Percentiles rank a stretch among this genome's conserved stretches.
These are phyloP conservation scores for Tuber umbilicatum DNA, from an alignment of 495 filamentous ascomycete species.

Conservation along the genomic window DNA sequence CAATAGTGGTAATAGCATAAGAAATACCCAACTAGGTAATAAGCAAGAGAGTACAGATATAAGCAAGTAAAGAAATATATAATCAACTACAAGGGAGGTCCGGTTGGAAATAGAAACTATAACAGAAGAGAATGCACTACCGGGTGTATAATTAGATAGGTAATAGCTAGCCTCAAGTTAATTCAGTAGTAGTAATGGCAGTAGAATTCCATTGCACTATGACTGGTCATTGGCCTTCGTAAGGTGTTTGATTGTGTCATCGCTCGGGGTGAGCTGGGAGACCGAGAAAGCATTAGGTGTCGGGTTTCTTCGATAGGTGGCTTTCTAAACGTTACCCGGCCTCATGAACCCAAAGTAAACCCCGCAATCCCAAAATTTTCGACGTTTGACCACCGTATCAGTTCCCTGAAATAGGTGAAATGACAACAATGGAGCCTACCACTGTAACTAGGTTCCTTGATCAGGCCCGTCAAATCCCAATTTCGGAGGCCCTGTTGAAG, in stretches of 20 bases:
- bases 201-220: no score
- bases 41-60: no score
- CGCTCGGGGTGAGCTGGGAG: background rate
- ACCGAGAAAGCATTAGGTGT: background rate
- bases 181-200: no score
- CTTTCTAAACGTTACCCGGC: background rate
- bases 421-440: background rate
- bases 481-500: conserved; percentile 10
- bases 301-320: background rate
- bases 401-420: background rate
- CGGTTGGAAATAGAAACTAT: no score
- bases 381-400: background rate
- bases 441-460: conserved; percentile 8
- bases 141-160: no score
- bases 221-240: background rate
- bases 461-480: background rate
- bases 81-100: no score
- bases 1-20: no score
- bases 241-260: background rate
- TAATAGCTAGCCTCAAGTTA: no score
- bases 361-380: background rate
- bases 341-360: no score
- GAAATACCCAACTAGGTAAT: no score
- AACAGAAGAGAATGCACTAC: no score
- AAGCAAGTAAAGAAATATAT: no score